These are phyloP conservation scores for Nitzschia sp. DNA, from an alignment of 108 stramenopile species.

Conservation along the genomic window DNA sequence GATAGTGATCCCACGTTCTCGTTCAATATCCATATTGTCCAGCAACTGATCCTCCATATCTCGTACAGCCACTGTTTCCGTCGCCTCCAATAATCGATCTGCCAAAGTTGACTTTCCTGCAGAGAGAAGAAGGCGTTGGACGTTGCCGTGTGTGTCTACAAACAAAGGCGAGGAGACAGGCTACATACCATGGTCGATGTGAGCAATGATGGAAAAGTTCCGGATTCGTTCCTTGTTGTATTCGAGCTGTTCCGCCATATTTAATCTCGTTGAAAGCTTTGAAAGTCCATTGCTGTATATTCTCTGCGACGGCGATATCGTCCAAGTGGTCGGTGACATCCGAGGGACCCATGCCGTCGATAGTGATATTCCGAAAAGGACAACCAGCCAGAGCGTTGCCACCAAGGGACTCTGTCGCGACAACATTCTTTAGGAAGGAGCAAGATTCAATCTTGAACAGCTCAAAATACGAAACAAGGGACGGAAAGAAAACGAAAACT, in stretches of 20 bases:
- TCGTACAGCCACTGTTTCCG: conserved; percentile 80
- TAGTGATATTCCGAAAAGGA: neutral
- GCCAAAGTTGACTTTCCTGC: conserved; percentile 90
- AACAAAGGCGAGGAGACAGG: neutral
- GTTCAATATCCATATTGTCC: conserved; percentile 97
- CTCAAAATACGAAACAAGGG: neutral
- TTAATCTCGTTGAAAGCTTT: conserved; percentile 2
- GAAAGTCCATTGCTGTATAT: neutral
- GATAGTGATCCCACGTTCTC: conserved; percentile 99
- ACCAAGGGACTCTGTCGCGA: neutral
- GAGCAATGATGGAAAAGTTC: conserved; percentile 98
- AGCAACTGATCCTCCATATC: conserved; percentile 95
- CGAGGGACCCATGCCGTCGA: conserved; percentile 5
- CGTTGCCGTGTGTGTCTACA: neutral
- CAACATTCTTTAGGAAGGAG: too few species aligned
- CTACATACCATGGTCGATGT: conserved; percentile 91
- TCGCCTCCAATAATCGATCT: conserved; percentile 92
- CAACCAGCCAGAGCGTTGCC: neutral
- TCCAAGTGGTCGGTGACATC: neutral
- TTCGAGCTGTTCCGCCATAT: conserved; percentile 31
- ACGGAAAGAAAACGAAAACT: neutral
- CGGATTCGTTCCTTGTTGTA: conserved; percentile 83
- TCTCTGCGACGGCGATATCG: too few species aligned
- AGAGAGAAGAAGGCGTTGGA: too few species aligned
- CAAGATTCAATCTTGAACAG: too few species aligned